Conservation (phyloP, 2,329 filamentous ascomycete species). For the Esteya vermicola region DNA sequence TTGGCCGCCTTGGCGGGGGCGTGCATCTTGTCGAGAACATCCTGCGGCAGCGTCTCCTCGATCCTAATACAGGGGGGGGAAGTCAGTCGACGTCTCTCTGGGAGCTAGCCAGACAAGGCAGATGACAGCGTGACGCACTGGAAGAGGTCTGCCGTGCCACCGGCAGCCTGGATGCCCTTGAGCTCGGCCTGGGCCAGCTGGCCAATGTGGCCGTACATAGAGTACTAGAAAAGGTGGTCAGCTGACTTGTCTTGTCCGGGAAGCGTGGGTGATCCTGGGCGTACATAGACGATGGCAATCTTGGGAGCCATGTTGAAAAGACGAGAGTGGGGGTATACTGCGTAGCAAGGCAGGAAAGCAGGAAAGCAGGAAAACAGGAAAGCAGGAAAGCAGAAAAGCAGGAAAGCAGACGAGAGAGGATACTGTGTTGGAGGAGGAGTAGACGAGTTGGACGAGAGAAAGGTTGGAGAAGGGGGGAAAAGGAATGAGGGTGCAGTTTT, state of each 20-base stretch:
- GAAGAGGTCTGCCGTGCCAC: conserved; percentile 68
- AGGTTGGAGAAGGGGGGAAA: too few relatives aligned
- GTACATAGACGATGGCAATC: conserved; percentile 82
- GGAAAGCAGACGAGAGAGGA: too few relatives aligned
- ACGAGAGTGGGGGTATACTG: neutral
- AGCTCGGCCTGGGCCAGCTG: conserved; percentile 80
- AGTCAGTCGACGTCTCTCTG: neutral
- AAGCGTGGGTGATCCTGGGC: conserved; percentile 21
- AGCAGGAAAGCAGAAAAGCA: too few relatives aligned
- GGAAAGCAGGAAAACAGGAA: neutral
- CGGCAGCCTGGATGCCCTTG: conserved; percentile 76
- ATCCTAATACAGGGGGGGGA: conserved; percentile 45
- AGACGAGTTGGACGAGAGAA: too few relatives aligned
- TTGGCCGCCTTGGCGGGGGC: conserved; percentile 61
- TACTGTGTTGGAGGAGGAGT: too few relatives aligned
- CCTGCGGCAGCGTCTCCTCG: conserved; percentile 70
- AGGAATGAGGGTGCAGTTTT: too few relatives aligned
- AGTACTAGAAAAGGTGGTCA: conserved; percentile 47
- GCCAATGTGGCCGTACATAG: conserved; percentile 84
- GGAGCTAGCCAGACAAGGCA: neutral
- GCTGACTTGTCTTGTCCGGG: neutral
- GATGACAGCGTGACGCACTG: conserved; percentile 39
- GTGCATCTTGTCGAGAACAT: conserved; percentile 82
- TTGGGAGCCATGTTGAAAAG: conserved; percentile 64
- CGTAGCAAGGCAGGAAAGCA: neutral